Conservation (phyloP, 1,139 yeast genomes). For the Yamadazyma friedrichii region DNA sequence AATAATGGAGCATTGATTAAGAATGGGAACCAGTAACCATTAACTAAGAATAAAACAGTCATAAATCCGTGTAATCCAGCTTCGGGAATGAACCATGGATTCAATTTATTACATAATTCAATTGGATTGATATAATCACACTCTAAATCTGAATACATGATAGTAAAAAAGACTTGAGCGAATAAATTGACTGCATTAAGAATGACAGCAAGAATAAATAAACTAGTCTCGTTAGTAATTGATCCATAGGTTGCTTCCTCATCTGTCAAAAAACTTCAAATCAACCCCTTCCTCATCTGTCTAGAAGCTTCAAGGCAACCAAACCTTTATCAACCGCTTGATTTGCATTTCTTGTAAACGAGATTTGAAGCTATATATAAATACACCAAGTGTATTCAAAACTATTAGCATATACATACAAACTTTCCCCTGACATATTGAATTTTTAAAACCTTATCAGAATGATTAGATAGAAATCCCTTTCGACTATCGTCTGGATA, state of each 20-base stretch:
- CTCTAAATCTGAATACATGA: constrained; percentile 90
- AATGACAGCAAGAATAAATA: constrained; percentile 81
- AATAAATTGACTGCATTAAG: constrained; percentile 85
- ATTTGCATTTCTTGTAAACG: too few relatives aligned
- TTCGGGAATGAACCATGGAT: constrained; percentile 88
- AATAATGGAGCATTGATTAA: constrained; percentile 82
- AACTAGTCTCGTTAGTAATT: constrained; percentile 31
- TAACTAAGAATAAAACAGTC: constrained; percentile 69
- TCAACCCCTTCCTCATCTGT: too few relatives aligned
- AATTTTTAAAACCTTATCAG: background rate
- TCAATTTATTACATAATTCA: constrained; percentile 90
- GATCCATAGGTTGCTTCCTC: background rate
- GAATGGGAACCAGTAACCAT: constrained; percentile 93
- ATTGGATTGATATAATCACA: constrained; percentile 96
- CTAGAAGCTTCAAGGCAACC: background rate
- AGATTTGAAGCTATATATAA: too few relatives aligned
- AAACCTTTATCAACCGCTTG: background rate
- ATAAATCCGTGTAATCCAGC: constrained; percentile 79
- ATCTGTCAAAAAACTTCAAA: background rate
- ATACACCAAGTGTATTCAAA: background rate
- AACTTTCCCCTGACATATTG: constrained; percentile 31
- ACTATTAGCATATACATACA: constrained; percentile 21
- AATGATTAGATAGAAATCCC: constrained; percentile 1
- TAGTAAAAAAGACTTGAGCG: constrained; percentile 88
- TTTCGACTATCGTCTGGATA: constrained; percentile 3